Evolutionary conservation across 2,329 filamentous ascomycete genomes (phyloP).

Genomic region (Sporothrix euskadiensis): DNA sequence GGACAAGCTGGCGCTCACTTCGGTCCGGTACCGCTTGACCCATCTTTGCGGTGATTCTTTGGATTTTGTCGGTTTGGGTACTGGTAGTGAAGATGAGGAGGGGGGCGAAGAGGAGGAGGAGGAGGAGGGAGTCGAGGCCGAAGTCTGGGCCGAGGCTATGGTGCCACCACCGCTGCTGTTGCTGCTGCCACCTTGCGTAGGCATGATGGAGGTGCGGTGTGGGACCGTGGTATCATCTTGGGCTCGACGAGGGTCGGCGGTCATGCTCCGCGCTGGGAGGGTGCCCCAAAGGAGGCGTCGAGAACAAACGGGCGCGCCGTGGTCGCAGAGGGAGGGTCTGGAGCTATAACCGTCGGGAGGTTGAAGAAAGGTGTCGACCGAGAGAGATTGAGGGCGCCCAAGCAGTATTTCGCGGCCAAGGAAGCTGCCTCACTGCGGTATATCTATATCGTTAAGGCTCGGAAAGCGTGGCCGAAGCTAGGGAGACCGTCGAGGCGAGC

Average conservation of each 20-base stretch:
- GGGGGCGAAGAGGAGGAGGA: not conserved
- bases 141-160: not conserved
- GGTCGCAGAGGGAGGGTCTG: not conserved
- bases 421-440: not conserved
- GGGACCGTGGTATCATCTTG: conserved; percentile 45
- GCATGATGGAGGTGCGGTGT: conserved; percentile 47
- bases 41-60: conserved; percentile 45
- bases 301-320: conserved; percentile 17
- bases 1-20: conserved; percentile 74
- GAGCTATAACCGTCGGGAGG: not conserved
- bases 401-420: not conserved
- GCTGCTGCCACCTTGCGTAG: conserved; percentile 38
- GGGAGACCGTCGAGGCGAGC: not conserved
- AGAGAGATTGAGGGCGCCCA: not conserved
- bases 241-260: conserved; percentile 44
- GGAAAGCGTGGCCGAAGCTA: not conserved
- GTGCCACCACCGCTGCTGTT: conserved; percentile 32
- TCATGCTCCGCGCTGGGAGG: conserved; percentile 38
- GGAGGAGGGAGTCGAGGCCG: not conserved
- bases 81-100: not conserved
- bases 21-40: conserved; percentile 75
- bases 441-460: not conserved
- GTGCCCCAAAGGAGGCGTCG: conserved; percentile 17
- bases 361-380: not conserved
- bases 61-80: not conserved